A percentile compares a stretch with the other conserved stretches of the same genome.
Evolutionary conservation across 2,329 filamentous ascomycete genomes (phyloP).

Genomic region (Colletotrichum sp.): DNA sequence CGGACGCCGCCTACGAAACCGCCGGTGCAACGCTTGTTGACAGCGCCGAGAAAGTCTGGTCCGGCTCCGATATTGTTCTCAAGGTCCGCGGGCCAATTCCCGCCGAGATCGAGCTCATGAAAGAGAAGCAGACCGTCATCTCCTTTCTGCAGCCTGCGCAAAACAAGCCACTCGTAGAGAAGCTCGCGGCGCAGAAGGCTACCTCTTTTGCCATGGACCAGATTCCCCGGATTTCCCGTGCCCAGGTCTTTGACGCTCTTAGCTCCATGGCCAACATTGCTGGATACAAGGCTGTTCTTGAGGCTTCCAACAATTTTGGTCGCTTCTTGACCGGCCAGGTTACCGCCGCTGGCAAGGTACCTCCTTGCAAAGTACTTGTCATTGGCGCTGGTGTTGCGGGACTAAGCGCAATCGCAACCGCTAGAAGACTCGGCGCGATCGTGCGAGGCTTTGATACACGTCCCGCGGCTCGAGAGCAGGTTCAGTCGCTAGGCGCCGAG

Average conservation of each 20-base stretch:
- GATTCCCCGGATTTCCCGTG: slow-evolving; percentile 87
- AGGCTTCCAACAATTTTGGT: slow-evolving; percentile 89
- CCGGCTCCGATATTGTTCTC: slow-evolving; percentile 77
- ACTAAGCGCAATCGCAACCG: slow-evolving; percentile 85
- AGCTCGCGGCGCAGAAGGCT: slow-evolving; percentile 71
- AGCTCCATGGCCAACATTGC: slow-evolving; percentile 96
- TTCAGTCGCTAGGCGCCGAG: slow-evolving; percentile 88
- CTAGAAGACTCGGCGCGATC: slow-evolving; percentile 85
- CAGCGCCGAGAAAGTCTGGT: slow-evolving; percentile 71
- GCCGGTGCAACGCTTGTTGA: slow-evolving; percentile 82
- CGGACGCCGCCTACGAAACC: slow-evolving; percentile 76
- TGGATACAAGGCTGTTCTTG: slow-evolving; percentile 89
- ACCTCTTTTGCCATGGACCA: slow-evolving; percentile 92
- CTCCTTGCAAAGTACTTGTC: slow-evolving; percentile 87
- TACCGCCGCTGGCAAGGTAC: slow-evolving; percentile 89
- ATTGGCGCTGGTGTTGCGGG: slow-evolving; percentile 92
- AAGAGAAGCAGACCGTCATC: slow-evolving; percentile 75
- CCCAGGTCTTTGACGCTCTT: slow-evolving; percentile 86
- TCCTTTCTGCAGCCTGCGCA: slow-evolving; percentile 85
- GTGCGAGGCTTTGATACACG: slow-evolving; percentile 92
- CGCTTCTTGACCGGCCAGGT: slow-evolving; percentile 89
- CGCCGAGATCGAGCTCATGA: slow-evolving; percentile 72
- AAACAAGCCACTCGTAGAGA: slow-evolving; percentile 77
- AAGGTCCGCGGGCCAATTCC: slow-evolving; percentile 81
- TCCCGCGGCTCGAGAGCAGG: slow-evolving; percentile 85